Evolutionary conservation across 2,329 filamentous ascomycete species (phyloP), one percentile per base, ranked within the genome.

Genomic region (Mycosphaerella sp.): DNA sequence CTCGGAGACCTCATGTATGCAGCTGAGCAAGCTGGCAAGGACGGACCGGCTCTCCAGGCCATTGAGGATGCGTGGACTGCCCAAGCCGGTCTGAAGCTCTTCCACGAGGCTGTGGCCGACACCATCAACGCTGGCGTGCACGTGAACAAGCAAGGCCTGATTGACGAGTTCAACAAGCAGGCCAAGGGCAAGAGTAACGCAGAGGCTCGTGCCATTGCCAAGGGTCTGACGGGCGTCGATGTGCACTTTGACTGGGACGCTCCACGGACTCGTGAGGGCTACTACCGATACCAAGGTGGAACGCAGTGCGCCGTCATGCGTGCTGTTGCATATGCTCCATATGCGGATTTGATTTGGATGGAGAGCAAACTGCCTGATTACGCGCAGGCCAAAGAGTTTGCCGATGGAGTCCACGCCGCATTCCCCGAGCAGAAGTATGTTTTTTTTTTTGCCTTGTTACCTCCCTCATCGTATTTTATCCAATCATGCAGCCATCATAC

Each of bases 311-410:
- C 91, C 57, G 78, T 97, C 69, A 95, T 93, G 80, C 84, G 93
- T 48, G 92, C 91, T 34, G 76, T 95, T 55, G 89, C 92, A 6
- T 98, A 95, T 69, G 92, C 89, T 0, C 93, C 92, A 2, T 96
- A 95, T 75, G 87, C 86, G 59, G 92, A 97, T 68, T 84, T 95
- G 71, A 95, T 98, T 73, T 98, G 93, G 93, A 98, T 98, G 93
- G 93, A 98, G 81, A 92, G 86, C 76, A 96, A 95, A 77, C 79
- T 95, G 62, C 93, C 93, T 44, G 92, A 97, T 71, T 97, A 79
- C 72, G 79, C 80, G 47, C 93, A 97, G 76, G 93, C 93, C 23
- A 82, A 89, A 76, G 87, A 96, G 69, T 98, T 98, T 65, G 91
- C 93, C 32, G 80, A 87, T 42, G 92, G 93, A 47, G 92, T 98